Evolutionary conservation across 176 grass and related monocot species (phyloP).

Genomic region (Paspalum notatum): DNA sequence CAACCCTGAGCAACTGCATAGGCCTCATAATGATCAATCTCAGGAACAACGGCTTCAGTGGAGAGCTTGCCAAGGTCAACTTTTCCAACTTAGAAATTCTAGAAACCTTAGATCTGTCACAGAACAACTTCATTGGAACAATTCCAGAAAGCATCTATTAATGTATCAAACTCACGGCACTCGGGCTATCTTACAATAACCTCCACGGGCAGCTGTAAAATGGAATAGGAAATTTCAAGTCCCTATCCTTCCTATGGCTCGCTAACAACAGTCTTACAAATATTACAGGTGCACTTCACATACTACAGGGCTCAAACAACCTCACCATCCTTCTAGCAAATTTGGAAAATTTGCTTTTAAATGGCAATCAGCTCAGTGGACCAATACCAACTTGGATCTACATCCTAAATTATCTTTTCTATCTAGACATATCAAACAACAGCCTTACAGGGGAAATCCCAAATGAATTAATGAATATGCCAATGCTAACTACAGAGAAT

Average conservation of each 20-base stretch:
- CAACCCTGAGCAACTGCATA: constrained; percentile 30
- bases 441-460: constrained; percentile 27
- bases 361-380: constrained; percentile 26
- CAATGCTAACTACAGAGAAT: not conserved
- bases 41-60: constrained; percentile 19
- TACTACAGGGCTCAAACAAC: constrained; percentile 13
- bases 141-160: constrained; percentile 51
- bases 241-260: constrained; percentile 38
- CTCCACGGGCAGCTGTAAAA: constrained; percentile 27
- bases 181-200: not conserved
- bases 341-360: not conserved
- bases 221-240: constrained; percentile 10
- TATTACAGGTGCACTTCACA: constrained; percentile 24
- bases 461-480: not conserved
- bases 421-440: constrained; percentile 35
- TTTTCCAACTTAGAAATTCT: constrained; percentile 31
- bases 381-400: constrained; percentile 32
- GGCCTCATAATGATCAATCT: not conserved
- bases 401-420: constrained; percentile 3
- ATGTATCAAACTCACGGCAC: constrained; percentile 35
- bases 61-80: constrained; percentile 8
- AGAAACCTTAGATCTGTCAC: constrained; percentile 9
- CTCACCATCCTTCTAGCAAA: constrained; percentile 1
- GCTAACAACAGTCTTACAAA: constrained; percentile 1
- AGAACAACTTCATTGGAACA: constrained; percentile 28